phyloP scores from a whole-genome alignment of 306 rosid genomes.

The Myrica gale region DNA sequence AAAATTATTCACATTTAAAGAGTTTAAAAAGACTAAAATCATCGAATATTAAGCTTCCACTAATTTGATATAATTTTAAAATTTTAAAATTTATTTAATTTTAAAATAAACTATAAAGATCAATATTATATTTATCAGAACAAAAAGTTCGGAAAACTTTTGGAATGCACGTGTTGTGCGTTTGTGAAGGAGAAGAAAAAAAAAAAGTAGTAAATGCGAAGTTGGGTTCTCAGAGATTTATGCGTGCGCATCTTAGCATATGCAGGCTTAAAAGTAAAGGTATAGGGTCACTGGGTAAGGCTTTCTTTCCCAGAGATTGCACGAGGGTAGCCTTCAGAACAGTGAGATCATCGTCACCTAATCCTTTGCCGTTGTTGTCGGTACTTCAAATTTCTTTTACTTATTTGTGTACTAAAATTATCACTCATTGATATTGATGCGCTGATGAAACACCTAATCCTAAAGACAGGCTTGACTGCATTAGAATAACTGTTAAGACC shows the following conservation, averaged over 20 bases:
- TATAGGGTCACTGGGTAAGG: neutral
- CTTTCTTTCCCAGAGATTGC: conserved; percentile 15
- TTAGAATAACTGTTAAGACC: neutral
- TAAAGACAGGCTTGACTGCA: neutral
- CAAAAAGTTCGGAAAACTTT: too few relatives aligned
- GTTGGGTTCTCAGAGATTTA: conserved; percentile 30
- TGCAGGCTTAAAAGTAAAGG: neutral
- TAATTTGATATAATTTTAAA: too few relatives aligned
- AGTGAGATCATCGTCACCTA: conserved; percentile 20
- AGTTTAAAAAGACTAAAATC: too few relatives aligned
- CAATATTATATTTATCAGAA: too few relatives aligned
- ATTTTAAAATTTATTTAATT: too few relatives aligned
- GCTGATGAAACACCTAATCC: too few relatives aligned
- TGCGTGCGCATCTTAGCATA: conserved; percentile 45
- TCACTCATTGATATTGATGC: too few relatives aligned
- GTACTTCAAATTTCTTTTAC: too few relatives aligned
- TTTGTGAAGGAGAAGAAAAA: neutral
- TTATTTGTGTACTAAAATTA: too few relatives aligned
- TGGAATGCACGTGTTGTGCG: neutral
- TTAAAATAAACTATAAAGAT: too few relatives aligned
- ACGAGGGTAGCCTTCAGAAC: conserved; percentile 2
- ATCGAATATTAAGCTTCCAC: too few relatives aligned
- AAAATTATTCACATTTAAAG: too few relatives aligned
- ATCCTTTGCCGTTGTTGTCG: neutral
- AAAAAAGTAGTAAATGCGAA: conserved; percentile 28